Evolutionary conservation across 2,329 filamentous ascomycete genomes (phyloP), one percentile per base, ranked within the genome.

Genomic region (Cordyceps fumosorosea): DNA sequence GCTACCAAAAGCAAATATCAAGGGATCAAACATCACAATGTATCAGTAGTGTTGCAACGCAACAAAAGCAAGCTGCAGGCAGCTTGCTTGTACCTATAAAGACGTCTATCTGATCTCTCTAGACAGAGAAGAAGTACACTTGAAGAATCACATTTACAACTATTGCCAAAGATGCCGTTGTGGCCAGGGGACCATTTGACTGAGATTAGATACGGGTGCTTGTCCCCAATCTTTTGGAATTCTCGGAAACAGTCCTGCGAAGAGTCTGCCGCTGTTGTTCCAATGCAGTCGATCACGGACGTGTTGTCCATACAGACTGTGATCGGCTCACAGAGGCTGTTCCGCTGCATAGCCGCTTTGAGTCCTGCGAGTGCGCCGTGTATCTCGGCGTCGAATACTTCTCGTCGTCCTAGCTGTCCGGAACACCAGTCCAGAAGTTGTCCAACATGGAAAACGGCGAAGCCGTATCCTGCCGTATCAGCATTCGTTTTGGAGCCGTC

Each of bases 381-480:
- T 47, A 56, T 56, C 37, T 56, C 14, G 47, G 14, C 24, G 47
- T 50, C 3, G 6, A 50, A 50, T 29, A 50, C 47, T n/a, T 50
- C 47, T 24, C 29, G 29, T 22, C 45, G 56, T 50, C 44, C 47
- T 18, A 58, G 44, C 56, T 58, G 45, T 37, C 44, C 45, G 22
- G n/a, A 48, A 6, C 56, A 44, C 44, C 29, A 48, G n/a, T 58
- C 45, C 3, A 58, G 42, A 50, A 58, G 29, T 16, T 50, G 20
- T n/a, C 45, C 7, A 40, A 50, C 3, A 45, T 58, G 56, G 56
- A 58, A 58, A 3, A 58, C 56, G 20, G 45, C 45, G 14, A 58
- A 58, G 56, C 56, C 45, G 12, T 60, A 60, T 60, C 56, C 56
- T 3, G 34, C 56, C 48, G 10, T 60, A 18, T 60, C 47, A 0